A percentile compares a stretch with the other conserved stretches of the same genome.
These are phyloP conservation scores for Globisporangium spinosum DNA, from an alignment of 352 stramenopile species.

Conservation along the genomic window DNA sequence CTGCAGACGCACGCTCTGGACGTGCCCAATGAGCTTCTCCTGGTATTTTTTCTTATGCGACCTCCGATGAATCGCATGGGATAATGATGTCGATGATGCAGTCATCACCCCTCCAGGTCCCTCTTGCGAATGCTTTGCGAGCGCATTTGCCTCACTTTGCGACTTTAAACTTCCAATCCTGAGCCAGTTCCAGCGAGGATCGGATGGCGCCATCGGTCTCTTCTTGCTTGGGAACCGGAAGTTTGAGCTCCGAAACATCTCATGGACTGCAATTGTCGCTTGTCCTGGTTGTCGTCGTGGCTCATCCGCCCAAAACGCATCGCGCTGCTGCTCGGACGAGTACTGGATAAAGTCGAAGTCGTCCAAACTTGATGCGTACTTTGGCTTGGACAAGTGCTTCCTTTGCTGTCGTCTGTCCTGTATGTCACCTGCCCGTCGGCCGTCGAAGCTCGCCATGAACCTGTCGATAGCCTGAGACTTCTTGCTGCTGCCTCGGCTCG, in stretches of 20 bases:
- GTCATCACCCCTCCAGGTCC: neutral
- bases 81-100: neutral
- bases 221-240: conserved; percentile 34
- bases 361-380: conserved; percentile 31
- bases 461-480: conserved; percentile 4
- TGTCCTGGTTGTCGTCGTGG: neutral
- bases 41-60: conserved; percentile 11
- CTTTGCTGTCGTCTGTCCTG: neutral
- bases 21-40: conserved; percentile 26
- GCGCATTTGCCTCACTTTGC: conserved; percentile 5
- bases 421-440: no score
- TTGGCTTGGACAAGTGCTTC: neutral
- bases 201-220: conserved; percentile 27
- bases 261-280: neutral
- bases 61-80: neutral
- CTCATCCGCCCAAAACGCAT: neutral
- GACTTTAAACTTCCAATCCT: conserved; percentile 37
- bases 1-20: conserved; percentile 49
- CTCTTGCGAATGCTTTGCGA: neutral
- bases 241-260: conserved; percentile 24
- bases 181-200: conserved; percentile 47
- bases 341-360: conserved; percentile 31
- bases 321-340: conserved; percentile 6
- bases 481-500: neutral
- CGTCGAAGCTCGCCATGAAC: conserved; percentile 17